phyloP scores from a whole-genome alignment of 1,284 basidiomycete species.

The Cutaneotrichosporon dermatis region DNA sequence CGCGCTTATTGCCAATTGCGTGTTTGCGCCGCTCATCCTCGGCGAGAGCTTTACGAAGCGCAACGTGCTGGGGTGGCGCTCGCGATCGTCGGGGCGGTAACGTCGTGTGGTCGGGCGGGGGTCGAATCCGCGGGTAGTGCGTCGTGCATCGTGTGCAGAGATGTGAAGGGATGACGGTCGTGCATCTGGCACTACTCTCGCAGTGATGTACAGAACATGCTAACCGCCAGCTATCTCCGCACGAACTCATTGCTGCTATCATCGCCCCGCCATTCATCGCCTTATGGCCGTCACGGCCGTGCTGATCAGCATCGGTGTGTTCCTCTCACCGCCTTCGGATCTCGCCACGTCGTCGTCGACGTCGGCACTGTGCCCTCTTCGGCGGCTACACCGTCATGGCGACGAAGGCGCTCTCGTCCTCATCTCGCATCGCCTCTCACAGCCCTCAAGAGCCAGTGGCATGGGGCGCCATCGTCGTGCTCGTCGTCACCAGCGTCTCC shows the following conservation, averaged over 20 bases:
- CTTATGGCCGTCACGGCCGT: slow-evolving; percentile 64
- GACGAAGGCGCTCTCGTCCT: slow-evolving; percentile 81
- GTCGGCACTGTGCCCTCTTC: slow-evolving; percentile 58
- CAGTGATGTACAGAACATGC: no score
- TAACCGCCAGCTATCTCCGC: slow-evolving; percentile 54
- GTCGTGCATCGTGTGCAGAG: not conserved
- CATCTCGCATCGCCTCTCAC: slow-evolving; percentile 67
- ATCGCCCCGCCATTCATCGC: slow-evolving; percentile 65
- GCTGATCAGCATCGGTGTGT: slow-evolving; percentile 57
- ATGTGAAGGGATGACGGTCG: no score
- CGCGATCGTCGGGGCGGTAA: slow-evolving; percentile 77
- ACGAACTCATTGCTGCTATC: slow-evolving; percentile 64
- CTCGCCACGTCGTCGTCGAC: slow-evolving; percentile 73
- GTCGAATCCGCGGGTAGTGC: slow-evolving; percentile 60
- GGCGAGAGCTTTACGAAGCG: slow-evolving; percentile 53
- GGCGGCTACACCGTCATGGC: slow-evolving; percentile 82
- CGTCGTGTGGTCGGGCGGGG: slow-evolving; percentile 81
- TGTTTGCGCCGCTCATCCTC: slow-evolving; percentile 84
- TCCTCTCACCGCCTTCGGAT: slow-evolving; percentile 57
- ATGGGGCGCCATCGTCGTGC: slow-evolving; percentile 66
- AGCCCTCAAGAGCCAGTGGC: slow-evolving; percentile 72
- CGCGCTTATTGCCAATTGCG: slow-evolving; percentile 85
- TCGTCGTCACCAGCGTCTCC: slow-evolving; percentile 76
- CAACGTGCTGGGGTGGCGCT: slow-evolving; percentile 82
- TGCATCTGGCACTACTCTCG: no score